These are phyloP conservation scores for Hericium rajendrae DNA, from an alignment of 768 basidiomycete species.

Conservation along the genomic window DNA sequence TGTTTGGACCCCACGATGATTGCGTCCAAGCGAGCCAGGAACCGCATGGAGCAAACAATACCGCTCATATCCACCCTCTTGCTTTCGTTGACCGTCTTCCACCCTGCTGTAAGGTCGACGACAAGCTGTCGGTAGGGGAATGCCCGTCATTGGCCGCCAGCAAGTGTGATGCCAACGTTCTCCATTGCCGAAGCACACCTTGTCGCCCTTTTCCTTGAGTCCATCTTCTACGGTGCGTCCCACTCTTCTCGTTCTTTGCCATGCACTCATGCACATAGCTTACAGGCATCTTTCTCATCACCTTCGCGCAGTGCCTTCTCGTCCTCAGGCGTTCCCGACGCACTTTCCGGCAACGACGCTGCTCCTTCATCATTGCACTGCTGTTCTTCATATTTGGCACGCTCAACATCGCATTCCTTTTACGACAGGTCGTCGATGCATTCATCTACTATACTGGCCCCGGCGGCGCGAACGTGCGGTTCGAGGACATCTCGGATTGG, in stretches of 20 bases:
- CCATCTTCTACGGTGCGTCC: slow-evolving; percentile 11
- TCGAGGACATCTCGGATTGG: slow-evolving; percentile 28
- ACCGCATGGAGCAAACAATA: too few species aligned
- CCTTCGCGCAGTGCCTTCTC: slow-evolving; percentile 21
- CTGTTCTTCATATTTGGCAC: slow-evolving; percentile 32
- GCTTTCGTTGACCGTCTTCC: too few species aligned
- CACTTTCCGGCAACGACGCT: slow-evolving; percentile 16
- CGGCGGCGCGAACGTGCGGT: slow-evolving; percentile 22
- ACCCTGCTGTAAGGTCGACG: too few species aligned
- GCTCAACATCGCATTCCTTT: slow-evolving; percentile 29
- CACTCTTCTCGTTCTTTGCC: not conserved
- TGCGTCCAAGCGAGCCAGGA: too few species aligned
- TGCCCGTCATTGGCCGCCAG: too few species aligned
- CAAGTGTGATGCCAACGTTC: not conserved
- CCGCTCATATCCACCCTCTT: too few species aligned
- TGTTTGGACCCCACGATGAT: too few species aligned
- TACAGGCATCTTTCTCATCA: slow-evolving; percentile 9
- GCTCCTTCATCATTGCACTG: slow-evolving; percentile 28
- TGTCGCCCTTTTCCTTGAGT: slow-evolving; percentile 11
- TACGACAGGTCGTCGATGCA: slow-evolving; percentile 33
- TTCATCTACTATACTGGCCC: slow-evolving; percentile 25
- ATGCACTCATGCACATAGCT: too few species aligned
- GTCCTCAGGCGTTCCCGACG: slow-evolving; percentile 23
- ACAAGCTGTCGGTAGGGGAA: too few species aligned
- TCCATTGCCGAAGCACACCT: not conserved